Conservation (phyloP, 139 green algal genomes). For the Gonium pectorale region DNA sequence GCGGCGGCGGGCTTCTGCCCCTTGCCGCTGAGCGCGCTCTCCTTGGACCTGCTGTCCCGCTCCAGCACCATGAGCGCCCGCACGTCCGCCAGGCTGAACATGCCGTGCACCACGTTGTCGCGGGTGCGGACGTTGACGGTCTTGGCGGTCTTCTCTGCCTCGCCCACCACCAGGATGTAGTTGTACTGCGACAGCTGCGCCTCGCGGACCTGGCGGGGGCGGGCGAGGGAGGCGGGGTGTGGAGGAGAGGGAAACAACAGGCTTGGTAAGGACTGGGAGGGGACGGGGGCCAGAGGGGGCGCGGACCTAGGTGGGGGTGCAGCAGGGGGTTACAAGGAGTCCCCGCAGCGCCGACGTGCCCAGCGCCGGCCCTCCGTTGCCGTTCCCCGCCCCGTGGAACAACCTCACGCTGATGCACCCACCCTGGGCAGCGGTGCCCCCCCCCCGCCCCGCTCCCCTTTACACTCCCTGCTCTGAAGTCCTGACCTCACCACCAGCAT, state of each 20-base stretch:
- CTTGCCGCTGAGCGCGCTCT: constrained; percentile 42
- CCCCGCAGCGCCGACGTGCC: too few species aligned
- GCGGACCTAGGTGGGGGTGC: too few species aligned
- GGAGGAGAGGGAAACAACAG: not conserved
- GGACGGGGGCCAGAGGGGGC: too few species aligned
- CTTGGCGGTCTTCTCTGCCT: constrained; percentile 74
- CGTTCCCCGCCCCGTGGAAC: too few species aligned
- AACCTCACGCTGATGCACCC: too few species aligned
- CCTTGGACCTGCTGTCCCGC: constrained; percentile 5
- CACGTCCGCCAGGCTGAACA: constrained; percentile 48
- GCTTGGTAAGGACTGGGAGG: too few species aligned
- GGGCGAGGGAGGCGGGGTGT: not conserved
- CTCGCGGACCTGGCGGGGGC: constrained; percentile 74
- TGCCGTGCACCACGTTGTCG: constrained; percentile 89
- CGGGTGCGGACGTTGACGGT: constrained; percentile 96
- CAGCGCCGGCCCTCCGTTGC: too few species aligned
- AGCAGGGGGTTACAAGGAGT: too few species aligned
- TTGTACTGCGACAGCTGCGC: constrained; percentile 97
- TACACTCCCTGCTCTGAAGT: too few species aligned
- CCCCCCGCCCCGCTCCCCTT: too few species aligned
- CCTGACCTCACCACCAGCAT: too few species aligned
- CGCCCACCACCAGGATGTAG: constrained; percentile 97
- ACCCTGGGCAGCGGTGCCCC: too few species aligned
- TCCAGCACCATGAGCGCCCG: constrained; percentile 31
- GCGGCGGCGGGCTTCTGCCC: constrained; percentile 29